These are phyloP conservation scores for Trichoderma parareesei DNA, from an alignment of 495 filamentous ascomycete genomes.

Conservation along the genomic window DNA sequence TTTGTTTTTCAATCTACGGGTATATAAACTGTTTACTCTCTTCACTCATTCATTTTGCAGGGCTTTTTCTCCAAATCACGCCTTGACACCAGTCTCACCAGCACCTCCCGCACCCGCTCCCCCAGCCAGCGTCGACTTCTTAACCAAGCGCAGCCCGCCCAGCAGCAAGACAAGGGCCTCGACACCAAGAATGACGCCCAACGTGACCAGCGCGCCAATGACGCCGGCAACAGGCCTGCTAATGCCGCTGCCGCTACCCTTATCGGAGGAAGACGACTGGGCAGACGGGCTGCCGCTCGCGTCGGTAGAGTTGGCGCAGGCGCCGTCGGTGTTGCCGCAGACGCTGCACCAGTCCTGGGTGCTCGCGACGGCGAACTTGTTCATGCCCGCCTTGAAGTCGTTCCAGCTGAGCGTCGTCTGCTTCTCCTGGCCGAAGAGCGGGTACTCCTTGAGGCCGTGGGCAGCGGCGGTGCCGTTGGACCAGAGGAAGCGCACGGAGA, in stretches of 20 bases:
- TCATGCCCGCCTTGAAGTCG: slow-evolving; percentile 54
- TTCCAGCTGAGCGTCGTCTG: slow-evolving; percentile 45
- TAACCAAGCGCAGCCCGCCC: slow-evolving; percentile 28
- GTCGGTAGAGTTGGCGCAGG: slow-evolving; percentile 43
- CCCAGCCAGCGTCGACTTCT: slow-evolving; percentile 18
- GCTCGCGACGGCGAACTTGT: slow-evolving; percentile 50
- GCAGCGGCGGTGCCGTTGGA: slow-evolving; percentile 62
- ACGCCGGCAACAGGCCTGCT: slow-evolving; percentile 45
- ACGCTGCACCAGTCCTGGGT: slow-evolving; percentile 58
- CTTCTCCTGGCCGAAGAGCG: slow-evolving; percentile 55
- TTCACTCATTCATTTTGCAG: not conserved
- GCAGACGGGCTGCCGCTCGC: slow-evolving; percentile 14
- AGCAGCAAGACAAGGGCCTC: slow-evolving; percentile 32
- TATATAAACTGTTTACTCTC: too few relatives aligned
- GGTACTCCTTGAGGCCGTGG: slow-evolving; percentile 44
- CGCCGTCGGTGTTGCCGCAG: slow-evolving; percentile 54
- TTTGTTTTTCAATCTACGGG: too few relatives aligned
- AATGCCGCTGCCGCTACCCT: slow-evolving; percentile 18
- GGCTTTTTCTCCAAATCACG: not conserved
- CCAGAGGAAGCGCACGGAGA: slow-evolving; percentile 69
- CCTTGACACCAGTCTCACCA: slow-evolving; percentile 9
- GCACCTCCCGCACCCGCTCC: not conserved
- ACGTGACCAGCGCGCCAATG: slow-evolving; percentile 41
- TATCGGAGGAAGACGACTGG: not conserved
- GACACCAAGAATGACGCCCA: slow-evolving; percentile 34